Evolutionary conservation across 2,329 filamentous ascomycete species (phyloP), one percentile per base, ranked within the genome.

Genomic region (Stemphylium beticola): DNA sequence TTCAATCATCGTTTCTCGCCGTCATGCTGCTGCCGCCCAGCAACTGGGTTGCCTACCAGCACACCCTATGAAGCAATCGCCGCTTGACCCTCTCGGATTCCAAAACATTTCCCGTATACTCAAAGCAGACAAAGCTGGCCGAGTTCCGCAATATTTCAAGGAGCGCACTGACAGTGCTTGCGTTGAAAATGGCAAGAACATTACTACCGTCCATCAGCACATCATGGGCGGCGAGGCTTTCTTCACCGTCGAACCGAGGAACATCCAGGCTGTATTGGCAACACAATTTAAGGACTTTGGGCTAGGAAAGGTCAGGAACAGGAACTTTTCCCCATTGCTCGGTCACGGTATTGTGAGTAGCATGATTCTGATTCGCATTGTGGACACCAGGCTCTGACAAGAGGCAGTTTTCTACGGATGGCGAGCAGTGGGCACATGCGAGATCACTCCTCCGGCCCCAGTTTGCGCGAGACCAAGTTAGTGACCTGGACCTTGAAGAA

Each of bases 1-100:
- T 37, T 67, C 65, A 41, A 49, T 68, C 49, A 57, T 59, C 43
- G 55, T 49, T 18, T 63, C 65, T 6, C 72, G 76, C 15, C 68
- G 75, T 31, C 68, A 73, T 32, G 57, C 73, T 24, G 68, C 65
- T 32, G 66, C 64, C 26, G 73, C 71, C 11, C 73, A 79, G 57
- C 50, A 54, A 34, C 57, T 70, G 8, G 79, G 80, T 15, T 84
- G 82, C 62, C 69, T 79, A 36, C 74, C 74, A 2, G 70, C 77
- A 2, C 61, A 73, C 14, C 57, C 66, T 7, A 48, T 57, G 18
- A 81, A 77, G 56, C 77, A 78, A n/a, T 37, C 24, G 17, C 8
- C 17, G 0, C 76, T 82, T 60, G 76, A 77, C 2, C 62, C 85
- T 41, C 68, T 85, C 1, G 84, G 84, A 4, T 61, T 81, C n/a